Percentiles rank a stretch among this genome's conserved stretches.
phyloP scores from a whole-genome alignment of 345 rosid species.

The Eucalyptus dawsonii region DNA sequence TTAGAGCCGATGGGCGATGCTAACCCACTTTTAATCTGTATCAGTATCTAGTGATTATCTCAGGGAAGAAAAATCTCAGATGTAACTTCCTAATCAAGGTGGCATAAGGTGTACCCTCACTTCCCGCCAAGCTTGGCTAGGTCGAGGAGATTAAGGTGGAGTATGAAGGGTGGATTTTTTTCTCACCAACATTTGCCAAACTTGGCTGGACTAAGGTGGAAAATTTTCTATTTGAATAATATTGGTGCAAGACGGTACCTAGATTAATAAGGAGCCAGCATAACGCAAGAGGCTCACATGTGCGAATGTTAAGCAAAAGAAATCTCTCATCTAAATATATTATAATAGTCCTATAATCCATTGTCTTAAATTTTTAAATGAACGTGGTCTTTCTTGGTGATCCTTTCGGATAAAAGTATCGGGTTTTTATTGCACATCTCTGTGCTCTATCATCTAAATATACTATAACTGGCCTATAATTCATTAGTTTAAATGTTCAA shows the following conservation, averaged over 20 bases:
- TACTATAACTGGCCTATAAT: rapidly evolving
- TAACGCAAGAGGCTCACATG: background rate
- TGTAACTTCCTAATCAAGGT: too few species aligned
- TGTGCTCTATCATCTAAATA: too few species aligned
- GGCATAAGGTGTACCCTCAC: background rate
- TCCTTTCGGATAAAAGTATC: rapidly evolving
- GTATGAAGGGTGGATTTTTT: background rate
- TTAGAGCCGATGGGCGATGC: rapidly evolving
- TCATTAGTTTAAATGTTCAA: background rate
- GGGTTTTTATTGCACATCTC: rapidly evolving
- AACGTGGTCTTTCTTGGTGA: rapidly evolving
- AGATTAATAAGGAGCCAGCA: background rate
- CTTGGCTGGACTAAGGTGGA: background rate
- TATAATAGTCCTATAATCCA: rapidly evolving
- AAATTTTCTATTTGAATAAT: background rate
- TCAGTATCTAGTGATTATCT: rapidly evolving
- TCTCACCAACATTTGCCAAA: background rate
- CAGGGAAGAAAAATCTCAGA: background rate
- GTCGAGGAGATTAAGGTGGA: background rate
- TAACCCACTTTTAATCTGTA: background rate
- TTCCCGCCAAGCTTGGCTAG: background rate
- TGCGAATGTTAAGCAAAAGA: background rate
- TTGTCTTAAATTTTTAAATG: background rate
- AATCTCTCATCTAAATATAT: background rate
- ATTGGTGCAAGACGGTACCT: background rate